Evolutionary conservation across 1,284 basidiomycete species (phyloP), one percentile per base, ranked within the genome.

Genomic region (Cerrena zonata): DNA sequence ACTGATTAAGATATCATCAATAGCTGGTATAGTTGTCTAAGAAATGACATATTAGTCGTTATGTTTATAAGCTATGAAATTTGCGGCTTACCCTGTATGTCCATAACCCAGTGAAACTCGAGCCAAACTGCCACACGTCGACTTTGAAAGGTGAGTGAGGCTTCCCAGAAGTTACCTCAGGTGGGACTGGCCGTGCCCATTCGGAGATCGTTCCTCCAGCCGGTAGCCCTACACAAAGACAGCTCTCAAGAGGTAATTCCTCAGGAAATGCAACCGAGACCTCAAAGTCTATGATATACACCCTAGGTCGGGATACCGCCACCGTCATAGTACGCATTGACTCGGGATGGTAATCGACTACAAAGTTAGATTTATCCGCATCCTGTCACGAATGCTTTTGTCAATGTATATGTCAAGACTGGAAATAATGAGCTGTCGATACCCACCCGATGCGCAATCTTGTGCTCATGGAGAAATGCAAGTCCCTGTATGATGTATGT

Each of bases 61-160:
- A 7, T 15, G 30, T 7, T 7, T 34, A 7, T 15, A 34, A 34
- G n/a, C 30, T 7, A 34, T 34, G 30, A 34, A 15, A 34, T 34
- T 7, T 7, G 7, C 30, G 30, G 30, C 45, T 22, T 47, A 68
- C 53, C 49, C 48, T 51, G 34, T 50, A 48, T 7, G 7, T 34
- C 30, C 30, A 34, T 13, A 45, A 23, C 7, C n/a, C n/a, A n/a
- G 18, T 12, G 12, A 64, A 43, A 27, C 49, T 53, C 0, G 10
- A 47, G 1, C 54, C 58, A 13, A 65, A 48, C 45, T 67, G 65
- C 66, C 66, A 68, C 3, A 68, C 54, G 56, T 66, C 66, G 0
- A 63, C 45, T 49, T 59, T 58, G 52, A 65, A 66, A 2, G 65
- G 62, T 45, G 52, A 51, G 42, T 65, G 66, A 1, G 61, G 54